Base-by-base conservation (phyloP, 2,329 filamentous ascomycete species). In the Diaporthe eres region DNA sequence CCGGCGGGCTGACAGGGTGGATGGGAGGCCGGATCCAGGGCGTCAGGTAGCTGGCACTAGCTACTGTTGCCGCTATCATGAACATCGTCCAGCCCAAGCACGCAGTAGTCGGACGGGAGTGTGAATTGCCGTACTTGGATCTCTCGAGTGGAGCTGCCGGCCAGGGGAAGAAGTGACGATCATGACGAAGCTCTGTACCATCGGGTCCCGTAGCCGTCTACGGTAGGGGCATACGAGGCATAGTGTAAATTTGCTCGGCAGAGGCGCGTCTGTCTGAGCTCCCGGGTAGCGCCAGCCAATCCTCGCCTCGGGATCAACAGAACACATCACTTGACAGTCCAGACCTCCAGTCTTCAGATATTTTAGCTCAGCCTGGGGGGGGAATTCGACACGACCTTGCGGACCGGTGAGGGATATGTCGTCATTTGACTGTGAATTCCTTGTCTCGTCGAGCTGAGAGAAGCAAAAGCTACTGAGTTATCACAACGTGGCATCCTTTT, bases 391-490 rank as follows among this genome's bases (percentile, higher is more conserved):
- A 3, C 17, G 57, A 37, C 42, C 42, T 28, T 15, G n/a, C 28
- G 28, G 63, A 51, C 44, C 63, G 63, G 63, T 68, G 47, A 67
- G 49, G 31, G 60, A 65, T 13, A 68, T 68, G 19, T 68, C 63
- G 63, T 68, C 63, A 68, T 68, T 37, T 68, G 63, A 51, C 63
- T 53, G 44, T 53, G 44, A 37, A n/a, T 39, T 25, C 31, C 44
- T 34, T 37, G 63, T 31, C 25, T 67, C 10, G 44, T 19, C 37
- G 19, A 47, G 63, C 1, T 17, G 44, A 7, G 63, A 68, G 44
- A 51, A 68, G 44, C 63, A 67, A 67, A 67, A n/a, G 28, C 12
- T 51, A 44, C 44, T 67, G 28, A 67, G 28, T 37, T 51, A 37
- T 51, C 63, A 51, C 28, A 67, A 49, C 28, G 63, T 51, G 63